Conservation (phyloP, 306 rosid species). For the Pyrus bretschneideri region DNA sequence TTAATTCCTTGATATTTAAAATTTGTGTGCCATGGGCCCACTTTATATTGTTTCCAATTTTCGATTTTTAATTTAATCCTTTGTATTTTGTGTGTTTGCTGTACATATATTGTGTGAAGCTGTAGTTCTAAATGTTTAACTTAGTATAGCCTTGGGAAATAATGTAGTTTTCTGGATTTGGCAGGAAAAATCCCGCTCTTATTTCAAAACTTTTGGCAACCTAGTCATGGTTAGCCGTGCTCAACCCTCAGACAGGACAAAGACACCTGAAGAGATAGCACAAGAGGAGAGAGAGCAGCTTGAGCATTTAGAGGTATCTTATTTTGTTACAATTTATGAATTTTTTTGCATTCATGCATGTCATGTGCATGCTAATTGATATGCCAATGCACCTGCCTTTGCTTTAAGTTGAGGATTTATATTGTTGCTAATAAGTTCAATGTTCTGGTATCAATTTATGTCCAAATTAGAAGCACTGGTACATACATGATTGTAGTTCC, state of each 20-base stretch:
- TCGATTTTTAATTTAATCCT: background rate
- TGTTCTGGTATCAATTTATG: background rate
- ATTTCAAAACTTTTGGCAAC: slow-evolving; percentile 62
- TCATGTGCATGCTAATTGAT: background rate
- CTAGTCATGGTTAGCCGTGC: slow-evolving; percentile 82
- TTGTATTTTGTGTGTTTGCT: background rate
- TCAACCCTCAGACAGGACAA: slow-evolving; percentile 84
- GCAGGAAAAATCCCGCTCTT: slow-evolving; percentile 75
- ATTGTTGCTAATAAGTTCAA: background rate
- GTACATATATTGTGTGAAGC: background rate
- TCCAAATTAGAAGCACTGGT: background rate
- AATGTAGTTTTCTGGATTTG: background rate
- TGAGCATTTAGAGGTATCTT: slow-evolving; percentile 66
- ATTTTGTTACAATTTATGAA: background rate
- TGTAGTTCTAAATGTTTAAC: background rate
- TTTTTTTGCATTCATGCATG: background rate
- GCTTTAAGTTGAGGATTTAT: background rate
- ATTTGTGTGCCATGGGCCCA: background rate
- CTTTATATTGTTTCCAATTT: background rate
- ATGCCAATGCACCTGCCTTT: background rate
- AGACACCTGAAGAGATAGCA: slow-evolving; percentile 86
- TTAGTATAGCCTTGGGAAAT: no score
- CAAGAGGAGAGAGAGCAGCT: slow-evolving; percentile 84
- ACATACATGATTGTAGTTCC: background rate
- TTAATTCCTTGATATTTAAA: background rate